Evolutionary conservation across 2,329 filamentous ascomycete genomes (phyloP), one percentile per base, ranked within the genome.

Genomic region (Colletotrichum ledebouriae): DNA sequence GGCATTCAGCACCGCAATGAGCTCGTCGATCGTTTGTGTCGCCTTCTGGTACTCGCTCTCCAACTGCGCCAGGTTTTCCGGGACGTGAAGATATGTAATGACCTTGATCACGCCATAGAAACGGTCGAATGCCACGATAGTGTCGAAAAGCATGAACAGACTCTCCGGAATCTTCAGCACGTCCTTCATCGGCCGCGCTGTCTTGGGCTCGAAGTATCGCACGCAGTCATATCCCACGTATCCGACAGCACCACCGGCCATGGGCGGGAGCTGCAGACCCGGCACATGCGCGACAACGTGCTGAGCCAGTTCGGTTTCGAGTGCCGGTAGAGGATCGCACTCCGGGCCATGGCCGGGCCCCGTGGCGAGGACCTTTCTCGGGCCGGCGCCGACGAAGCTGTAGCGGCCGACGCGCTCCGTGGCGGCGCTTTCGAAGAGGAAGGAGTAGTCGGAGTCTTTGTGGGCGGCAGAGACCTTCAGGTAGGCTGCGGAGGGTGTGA

Each of bases 191-290:
- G 93, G 89, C 57, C 94, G 88, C 29, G 90, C 90, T n/a, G 96
- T 98, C 86, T 94, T 97, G 70, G 96, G 96, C 84, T 99, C 96
- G 74, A 99, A 99, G 81, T 98, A 98, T 76, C 91, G 90, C 75
- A 99, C 93, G 79, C 96, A 99, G 78, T 99, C 96, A 77, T 99
- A 99, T 60, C 94, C 94, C 6, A 98, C 94, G 78, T 98, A 99
- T 68, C 96, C 96, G 75, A 99, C 94, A 12, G 94, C 96, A 57
- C 96, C 96, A 46, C 94, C 96, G 0, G 93, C 93, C 81, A 99
- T 84, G 29, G 93, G 92, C 59, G 96, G 96, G 42, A 99, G 86
- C 74, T 87, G 88, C 75, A 98, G 83, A 1, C 90, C 93, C 0
- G 96, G 94, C 3, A 99, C 89, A 46, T 92, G 88, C 39, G 94